Evolutionary conservation across 2,329 filamentous ascomycete genomes (phyloP), one percentile per base, ranked within the genome.

Genomic region (Stachybotrys elegans): DNA sequence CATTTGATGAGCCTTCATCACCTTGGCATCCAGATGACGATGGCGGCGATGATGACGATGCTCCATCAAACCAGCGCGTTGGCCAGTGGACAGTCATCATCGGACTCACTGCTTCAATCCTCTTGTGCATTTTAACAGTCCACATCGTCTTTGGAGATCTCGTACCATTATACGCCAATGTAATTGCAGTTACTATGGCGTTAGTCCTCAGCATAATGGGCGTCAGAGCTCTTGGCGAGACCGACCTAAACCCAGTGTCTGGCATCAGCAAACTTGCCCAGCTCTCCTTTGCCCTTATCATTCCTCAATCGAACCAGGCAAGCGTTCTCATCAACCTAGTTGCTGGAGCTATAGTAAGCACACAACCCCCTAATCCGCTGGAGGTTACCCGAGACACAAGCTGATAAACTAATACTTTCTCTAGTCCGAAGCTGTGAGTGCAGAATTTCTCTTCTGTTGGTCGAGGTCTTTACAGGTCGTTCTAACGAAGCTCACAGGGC

Each of bases 211-310:
- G 86, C 44, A 84, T 93, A 43, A 86, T 86, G 81, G 83, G 82
- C 4, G 83, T 86, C 11, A 68, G 83, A 23, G 82, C 83, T 1
- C 65, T 86, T 0, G 82, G 82, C 9, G 81, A 97, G 70, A 97
- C 93, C 5, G 93, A 98, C 57, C 75, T 98, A 9, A 97, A 97
- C 59, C 93, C 93, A 0, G 93, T 97, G 3, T 95, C 88, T 1
- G 93, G 93, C 25, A 98, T 97, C 64, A 92, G 86, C 60, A 98
- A 98, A 69, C 77, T 98, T 4, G 95, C 93, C 0, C 93, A 98
- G 65, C 79, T 98, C 3, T 85, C 97, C 59, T 97, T 98, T 63
- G 93, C 93, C 3, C 70, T 95, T 40, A 87, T 94, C 31, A 90
- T 94, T 3, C 91, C 93, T 0, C 73, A 85, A 43, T 81, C 82